Conservation (phyloP, 306 rosid species). For the Vigna angularis region DNA sequence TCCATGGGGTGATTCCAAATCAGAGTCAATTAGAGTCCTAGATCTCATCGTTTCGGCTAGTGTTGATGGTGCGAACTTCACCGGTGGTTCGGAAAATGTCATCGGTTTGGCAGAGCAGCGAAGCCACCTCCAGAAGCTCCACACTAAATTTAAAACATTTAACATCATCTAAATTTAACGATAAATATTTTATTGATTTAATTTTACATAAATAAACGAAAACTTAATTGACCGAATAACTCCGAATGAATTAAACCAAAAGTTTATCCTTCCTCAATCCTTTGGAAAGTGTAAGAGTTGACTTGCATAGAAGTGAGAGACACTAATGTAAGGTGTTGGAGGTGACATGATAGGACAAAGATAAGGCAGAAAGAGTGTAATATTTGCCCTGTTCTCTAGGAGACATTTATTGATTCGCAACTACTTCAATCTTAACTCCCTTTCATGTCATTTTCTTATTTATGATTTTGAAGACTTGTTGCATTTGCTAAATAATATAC, state of each 20-base stretch:
- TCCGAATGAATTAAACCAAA: too few relatives aligned
- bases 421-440: neutral
- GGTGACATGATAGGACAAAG: neutral
- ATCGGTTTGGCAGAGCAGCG: conserved; percentile 62
- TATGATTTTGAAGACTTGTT: neutral
- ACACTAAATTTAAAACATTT: conserved; percentile 3
- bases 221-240: too few relatives aligned
- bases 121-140: conserved; percentile 74
- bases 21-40: conserved; percentile 56
- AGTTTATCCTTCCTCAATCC: too few relatives aligned
- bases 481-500: neutral
- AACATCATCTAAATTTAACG: too few relatives aligned
- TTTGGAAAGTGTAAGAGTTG: too few relatives aligned
- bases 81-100: conserved; percentile 59
- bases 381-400: neutral
- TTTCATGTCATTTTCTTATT: neutral
- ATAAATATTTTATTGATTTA: rapidly evolving
- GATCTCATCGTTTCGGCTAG: conserved; percentile 66
- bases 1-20: conserved; percentile 71
- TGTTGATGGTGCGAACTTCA: conserved; percentile 23
- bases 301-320: too few relatives aligned
- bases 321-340: neutral
- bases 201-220: too few relatives aligned
- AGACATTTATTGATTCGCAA: neutral
- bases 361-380: neutral